Conservation (phyloP, 176 grass and related monocot genomes). For the Saccharum spontaneum region DNA sequence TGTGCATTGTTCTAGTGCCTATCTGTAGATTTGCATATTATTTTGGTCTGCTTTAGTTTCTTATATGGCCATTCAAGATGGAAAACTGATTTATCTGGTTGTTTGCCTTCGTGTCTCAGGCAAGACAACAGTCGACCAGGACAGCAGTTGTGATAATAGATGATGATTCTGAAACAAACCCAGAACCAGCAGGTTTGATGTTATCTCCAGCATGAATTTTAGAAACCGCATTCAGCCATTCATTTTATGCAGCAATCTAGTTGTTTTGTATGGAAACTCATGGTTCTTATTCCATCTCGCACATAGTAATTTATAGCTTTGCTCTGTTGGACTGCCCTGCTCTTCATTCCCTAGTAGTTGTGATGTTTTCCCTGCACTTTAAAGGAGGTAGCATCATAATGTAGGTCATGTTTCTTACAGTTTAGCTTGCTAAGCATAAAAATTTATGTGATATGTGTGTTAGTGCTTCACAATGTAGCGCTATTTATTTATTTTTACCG, state of each 20-base stretch:
- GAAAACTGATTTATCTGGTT: not conserved
- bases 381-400: not conserved
- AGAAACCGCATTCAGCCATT: not conserved
- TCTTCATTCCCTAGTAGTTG: constrained; percentile 7
- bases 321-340: not conserved
- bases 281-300: not conserved
- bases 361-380: constrained; percentile 10
- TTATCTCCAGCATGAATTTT: constrained; percentile 27
- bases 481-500: not conserved
- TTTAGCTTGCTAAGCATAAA: not conserved
- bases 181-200: constrained; percentile 59
- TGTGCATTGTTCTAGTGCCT: constrained; percentile 29
- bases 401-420: not conserved
- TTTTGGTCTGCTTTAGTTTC: not conserved
- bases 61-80: constrained; percentile 14
- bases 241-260: not conserved
- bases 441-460: not conserved
- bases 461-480: not conserved
- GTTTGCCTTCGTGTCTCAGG: constrained; percentile 38
- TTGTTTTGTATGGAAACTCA: constrained; percentile 4
- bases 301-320: not conserved
- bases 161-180: constrained; percentile 71
- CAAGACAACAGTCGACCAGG: constrained; percentile 40
- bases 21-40: not conserved
- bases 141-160: constrained; percentile 69